Evolutionary conservation across 352 stramenopile species (phyloP), one percentile per base, ranked within the genome.

Genomic region (Blastocystis sp.): DNA sequence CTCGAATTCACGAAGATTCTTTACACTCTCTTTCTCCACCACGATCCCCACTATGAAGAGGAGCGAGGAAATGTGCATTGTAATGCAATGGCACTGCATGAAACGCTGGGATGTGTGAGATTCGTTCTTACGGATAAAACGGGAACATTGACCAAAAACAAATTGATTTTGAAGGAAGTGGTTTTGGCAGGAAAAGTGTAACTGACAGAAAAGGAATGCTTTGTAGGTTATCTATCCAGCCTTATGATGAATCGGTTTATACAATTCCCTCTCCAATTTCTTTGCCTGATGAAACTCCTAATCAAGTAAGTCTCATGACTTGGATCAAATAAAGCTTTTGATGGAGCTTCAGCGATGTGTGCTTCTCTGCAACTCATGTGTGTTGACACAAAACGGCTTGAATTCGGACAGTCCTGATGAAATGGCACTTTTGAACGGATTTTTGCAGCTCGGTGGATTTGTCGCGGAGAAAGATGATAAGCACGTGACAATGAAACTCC

Each of bases 81-180:
- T 13, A 70, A 66, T 26, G 26, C 26, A 41, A 90, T 43, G 24
- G 62, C 79, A 37, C 92, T 97, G 13, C 95, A 95, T 90, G 95
- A 97, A 91, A 94, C 96, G 87, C 91, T 97, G 2, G 95, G 95
- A 4, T 94, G 96, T 91, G 94, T 97, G 41, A 94, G 92, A 90
- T 96, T 96, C 90, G 94, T 97, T 24, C 96, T 98, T 64, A 95
- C 91, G 54, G 95, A 98, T 91, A 98, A 98, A 91, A 98, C 95
- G 4, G 95, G 95, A 20, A 98, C 95, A 6, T 90, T 98, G 34
- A 98, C 95, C 56, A 95, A 94, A 79, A 98, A 98, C 90, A 93
- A 97, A 39, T 98, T 98, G 95, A 95, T 95, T 92, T 92, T 93
- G 34, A 26, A 54, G 18, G 30, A 87, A 45, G 24, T 88, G 24